Base-by-base conservation (phyloP, 2,329 filamentous ascomycete species). In the Anthostomella pinea region DNA sequence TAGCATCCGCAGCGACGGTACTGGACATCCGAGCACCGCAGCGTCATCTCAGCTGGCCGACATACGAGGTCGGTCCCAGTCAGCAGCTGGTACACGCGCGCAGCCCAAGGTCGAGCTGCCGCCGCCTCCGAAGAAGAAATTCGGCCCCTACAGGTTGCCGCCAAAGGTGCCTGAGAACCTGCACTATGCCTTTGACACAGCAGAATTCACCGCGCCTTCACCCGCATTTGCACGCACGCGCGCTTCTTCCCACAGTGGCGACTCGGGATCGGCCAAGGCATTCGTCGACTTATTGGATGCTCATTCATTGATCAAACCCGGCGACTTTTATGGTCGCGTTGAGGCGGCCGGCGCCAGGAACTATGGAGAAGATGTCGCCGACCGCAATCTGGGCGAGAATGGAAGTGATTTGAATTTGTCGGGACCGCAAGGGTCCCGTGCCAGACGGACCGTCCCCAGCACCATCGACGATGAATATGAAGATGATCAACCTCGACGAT, bases 351-450 rank as follows among this genome's bases (percentile, higher is more conserved):
- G 76, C 2, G 62, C 64, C 0, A 66, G 68, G 27, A 70, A 75
- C 32, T 81, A 78, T 46, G 79, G 73, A n/a, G 81, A 84, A 53
- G 79, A 82, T 52, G 77, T 83, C 2, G 79, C 77, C 2, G 77
- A 81, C 45, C 67, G 80, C 21, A 83, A 83, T 43, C 63, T 78
- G 29, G 58, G 55, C 4, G 54, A 63, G 16, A 70, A 65, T 28
- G 49, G 52, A 1, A 43, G 56, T 22, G 48, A 64, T 33, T 42
- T 66, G 5, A 48, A 57, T 6, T n/a, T n/a, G n/a, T n/a, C n/a
- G n/a, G n/a, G n/a, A 64, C 62, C 2, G 37, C 52, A 8, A 59
- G 58, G 8, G 59, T 21, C 41, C 40, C 11, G 15, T 30, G 2
- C n/a, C n/a, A n/a, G n/a, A n/a, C n/a, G n/a, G n/a, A n/a, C n/a